phyloP scores from a whole-genome alignment of 2,329 filamentous ascomycete species.

The Aulographum hederae region DNA sequence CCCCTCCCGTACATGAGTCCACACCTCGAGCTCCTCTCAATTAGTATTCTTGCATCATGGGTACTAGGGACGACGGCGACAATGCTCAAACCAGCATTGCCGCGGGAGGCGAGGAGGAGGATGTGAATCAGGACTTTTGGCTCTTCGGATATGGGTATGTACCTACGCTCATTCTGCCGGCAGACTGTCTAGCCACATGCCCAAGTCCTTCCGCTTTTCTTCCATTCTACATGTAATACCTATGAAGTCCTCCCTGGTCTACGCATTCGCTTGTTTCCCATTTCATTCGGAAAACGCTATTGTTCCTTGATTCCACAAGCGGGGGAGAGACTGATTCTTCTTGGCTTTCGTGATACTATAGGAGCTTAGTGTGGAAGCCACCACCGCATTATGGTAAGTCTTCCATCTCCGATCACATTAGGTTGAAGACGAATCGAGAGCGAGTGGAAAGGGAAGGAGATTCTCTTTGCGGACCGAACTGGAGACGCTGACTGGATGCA shows the following conservation, averaged over 20 bases:
- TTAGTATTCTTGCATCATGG: too few relatives aligned
- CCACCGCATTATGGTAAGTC: constrained; percentile 80
- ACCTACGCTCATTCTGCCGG: neutral
- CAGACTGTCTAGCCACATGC: neutral
- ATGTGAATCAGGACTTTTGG: constrained; percentile 56
- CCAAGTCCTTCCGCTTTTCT: too few relatives aligned
- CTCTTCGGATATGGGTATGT: constrained; percentile 85
- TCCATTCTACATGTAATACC: too few relatives aligned
- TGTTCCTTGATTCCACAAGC: neutral
- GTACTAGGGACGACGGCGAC: too few relatives aligned
- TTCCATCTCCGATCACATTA: constrained; percentile 1
- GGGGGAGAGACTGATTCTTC: constrained; percentile 1
- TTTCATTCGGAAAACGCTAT: too few relatives aligned
- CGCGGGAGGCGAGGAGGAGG: neutral
- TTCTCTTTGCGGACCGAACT: neutral
- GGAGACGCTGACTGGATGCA: constrained; percentile 2
- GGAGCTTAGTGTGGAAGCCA: constrained; percentile 95
- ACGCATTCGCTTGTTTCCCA: too few relatives aligned
- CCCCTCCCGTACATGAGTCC: too few relatives aligned
- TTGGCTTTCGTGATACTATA: constrained; percentile 17
- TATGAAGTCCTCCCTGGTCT: too few relatives aligned
- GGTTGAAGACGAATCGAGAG: neutral
- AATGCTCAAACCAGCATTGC: too few relatives aligned
- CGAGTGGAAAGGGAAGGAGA: too few relatives aligned
- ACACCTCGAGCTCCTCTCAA: too few relatives aligned